Conservation (phyloP, 2,329 filamentous ascomycete species). For the Alternaria novae-zelandiae region DNA sequence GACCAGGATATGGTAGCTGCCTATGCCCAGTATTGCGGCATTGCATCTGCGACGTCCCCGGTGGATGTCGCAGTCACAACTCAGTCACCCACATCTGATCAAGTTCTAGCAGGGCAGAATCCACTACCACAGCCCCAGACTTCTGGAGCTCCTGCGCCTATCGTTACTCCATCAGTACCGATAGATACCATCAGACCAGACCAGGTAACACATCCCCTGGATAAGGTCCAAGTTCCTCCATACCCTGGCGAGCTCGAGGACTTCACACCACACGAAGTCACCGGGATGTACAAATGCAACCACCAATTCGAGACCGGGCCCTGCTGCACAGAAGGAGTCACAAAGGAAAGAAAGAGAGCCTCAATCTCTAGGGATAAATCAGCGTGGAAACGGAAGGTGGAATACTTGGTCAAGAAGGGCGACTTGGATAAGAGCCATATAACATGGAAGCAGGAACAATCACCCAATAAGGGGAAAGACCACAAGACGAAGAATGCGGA, state of each 20-base stretch:
- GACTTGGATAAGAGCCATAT: neutral
- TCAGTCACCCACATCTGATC: neutral
- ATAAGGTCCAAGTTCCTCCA: neutral
- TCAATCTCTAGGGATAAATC: too few species aligned
- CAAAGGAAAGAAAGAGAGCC: neutral
- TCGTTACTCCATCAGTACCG: accelerated
- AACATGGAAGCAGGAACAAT: neutral
- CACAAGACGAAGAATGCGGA: neutral
- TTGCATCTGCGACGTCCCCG: too few species aligned
- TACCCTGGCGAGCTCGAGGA: neutral
- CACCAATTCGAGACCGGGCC: neutral
- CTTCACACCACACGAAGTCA: neutral
- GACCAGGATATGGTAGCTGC: too few species aligned
- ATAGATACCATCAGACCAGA: neutral
- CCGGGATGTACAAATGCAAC: neutral
- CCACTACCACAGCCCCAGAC: neutral
- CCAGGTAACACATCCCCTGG: neutral
- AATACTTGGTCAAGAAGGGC: neutral
- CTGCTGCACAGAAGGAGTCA: neutral
- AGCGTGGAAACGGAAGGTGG: neutral
- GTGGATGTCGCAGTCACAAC: too few species aligned
- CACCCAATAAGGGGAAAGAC: too few species aligned
- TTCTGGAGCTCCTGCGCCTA: neutral
- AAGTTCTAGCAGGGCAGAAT: neutral
- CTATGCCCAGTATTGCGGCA: too few species aligned